A percentile compares a stretch with the other conserved stretches of the same genome.
Evolutionary conservation across 805 yeast genomes (phyloP).

Genomic region (Crinitomyces ghanaensis): DNA sequence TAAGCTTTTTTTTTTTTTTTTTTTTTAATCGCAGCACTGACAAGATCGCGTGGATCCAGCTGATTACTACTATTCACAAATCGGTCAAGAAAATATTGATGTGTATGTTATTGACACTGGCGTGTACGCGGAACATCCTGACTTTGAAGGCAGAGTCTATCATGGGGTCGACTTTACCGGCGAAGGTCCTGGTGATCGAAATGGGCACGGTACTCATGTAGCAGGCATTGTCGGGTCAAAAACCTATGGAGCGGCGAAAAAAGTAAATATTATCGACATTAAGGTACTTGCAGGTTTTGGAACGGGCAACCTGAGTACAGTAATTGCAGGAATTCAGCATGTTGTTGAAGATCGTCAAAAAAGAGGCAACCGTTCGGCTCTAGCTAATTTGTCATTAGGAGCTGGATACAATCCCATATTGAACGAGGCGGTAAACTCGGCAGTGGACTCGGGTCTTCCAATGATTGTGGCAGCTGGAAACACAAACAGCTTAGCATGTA

Average conservation of each 20-base stretch:
- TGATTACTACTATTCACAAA: constrained; percentile 16
- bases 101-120: constrained; percentile 85
- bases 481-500: constrained; percentile 64
- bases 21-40: constrained; percentile 10
- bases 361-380: constrained; percentile 31
- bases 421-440: constrained; percentile 68
- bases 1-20: constrained; percentile 3
- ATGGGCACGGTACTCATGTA: constrained; percentile 92
- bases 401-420: constrained; percentile 55
- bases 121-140: constrained; percentile 31
- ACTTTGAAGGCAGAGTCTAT: constrained; percentile 33
- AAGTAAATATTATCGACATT: constrained; percentile 52
- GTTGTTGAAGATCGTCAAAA: constrained; percentile 21
- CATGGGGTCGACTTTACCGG: constrained; percentile 37
- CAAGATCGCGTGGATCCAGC: constrained; percentile 35
- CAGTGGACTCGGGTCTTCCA: constrained; percentile 54
- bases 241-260: constrained; percentile 75
- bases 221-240: constrained; percentile 79
- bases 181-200: constrained; percentile 47
- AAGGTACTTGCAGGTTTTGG: constrained; percentile 64
- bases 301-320: constrained; percentile 40
- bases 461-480: constrained; percentile 69
- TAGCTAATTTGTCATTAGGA: constrained; percentile 75
- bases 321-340: constrained; percentile 28
- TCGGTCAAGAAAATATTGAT: constrained; percentile 46